phyloP scores from a whole-genome alignment of 768 basidiomycete species.

The Leccinum rimulosum region DNA sequence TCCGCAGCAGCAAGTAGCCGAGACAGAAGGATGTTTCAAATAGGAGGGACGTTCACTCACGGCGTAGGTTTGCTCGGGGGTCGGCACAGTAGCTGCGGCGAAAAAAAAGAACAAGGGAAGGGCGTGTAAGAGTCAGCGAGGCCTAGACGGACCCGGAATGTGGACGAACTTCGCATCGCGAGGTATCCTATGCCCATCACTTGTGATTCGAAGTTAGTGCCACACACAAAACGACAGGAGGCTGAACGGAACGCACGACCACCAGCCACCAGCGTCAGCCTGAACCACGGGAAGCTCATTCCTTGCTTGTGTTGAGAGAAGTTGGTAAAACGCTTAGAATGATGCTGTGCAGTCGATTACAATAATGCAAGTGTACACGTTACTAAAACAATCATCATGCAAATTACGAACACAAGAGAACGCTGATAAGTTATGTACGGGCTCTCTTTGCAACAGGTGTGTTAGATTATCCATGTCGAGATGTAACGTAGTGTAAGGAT shows the following conservation, averaged over 20 bases:
- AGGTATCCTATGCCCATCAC: constrained; percentile 57
- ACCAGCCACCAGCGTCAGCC: constrained; percentile 44
- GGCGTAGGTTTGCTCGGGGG: constrained; percentile 37
- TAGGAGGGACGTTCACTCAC: constrained; percentile 19
- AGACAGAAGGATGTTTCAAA: neutral
- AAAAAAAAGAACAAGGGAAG: neutral
- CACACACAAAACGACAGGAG: neutral
- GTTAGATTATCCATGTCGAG: constrained; percentile 5
- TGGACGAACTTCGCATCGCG: constrained; percentile 55
- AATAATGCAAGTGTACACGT: neutral
- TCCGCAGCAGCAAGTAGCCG: neutral
- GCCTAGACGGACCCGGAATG: neutral
- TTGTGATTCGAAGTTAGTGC: constrained; percentile 25
- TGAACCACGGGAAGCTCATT: constrained; percentile 62
- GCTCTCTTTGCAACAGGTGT: constrained; percentile 10
- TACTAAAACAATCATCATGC: constrained; percentile 5
- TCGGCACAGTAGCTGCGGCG: constrained; percentile 33
- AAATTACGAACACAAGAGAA: constrained; percentile 9
- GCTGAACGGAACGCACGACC: constrained; percentile 41
- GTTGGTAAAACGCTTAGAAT: neutral
- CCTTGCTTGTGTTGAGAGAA: neutral
- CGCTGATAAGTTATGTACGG: constrained; percentile 9
- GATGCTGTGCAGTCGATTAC: constrained; percentile 22
- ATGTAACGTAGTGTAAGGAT: constrained; percentile 11
- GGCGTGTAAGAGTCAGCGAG: constrained; percentile 7